Conservation (phyloP, 495 filamentous ascomycete species). For the Immersiella caudata region DNA sequence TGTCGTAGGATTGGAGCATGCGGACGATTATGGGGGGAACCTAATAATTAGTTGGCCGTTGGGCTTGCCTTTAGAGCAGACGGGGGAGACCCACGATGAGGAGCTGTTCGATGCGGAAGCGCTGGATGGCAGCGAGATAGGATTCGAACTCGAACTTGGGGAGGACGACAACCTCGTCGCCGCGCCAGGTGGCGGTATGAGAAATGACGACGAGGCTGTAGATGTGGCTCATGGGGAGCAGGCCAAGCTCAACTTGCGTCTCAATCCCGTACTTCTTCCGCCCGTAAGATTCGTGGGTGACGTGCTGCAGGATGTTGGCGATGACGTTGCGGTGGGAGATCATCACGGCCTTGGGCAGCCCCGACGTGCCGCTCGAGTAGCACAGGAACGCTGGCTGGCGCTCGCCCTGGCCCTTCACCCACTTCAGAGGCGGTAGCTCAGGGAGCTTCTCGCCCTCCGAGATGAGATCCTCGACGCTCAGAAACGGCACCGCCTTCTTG, state of each 20-base stretch:
- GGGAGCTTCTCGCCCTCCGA: constrained; percentile 62
- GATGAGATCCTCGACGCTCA: constrained; percentile 71
- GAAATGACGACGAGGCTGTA: constrained; percentile 80
- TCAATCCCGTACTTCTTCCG: constrained; percentile 43
- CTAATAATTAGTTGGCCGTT: constrained; percentile 34
- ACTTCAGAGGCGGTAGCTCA: constrained; percentile 64
- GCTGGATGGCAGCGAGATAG: constrained; percentile 68
- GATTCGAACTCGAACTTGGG: constrained; percentile 81
- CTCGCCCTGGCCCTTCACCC: constrained; percentile 73
- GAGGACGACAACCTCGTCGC: constrained; percentile 79
- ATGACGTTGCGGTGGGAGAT: constrained; percentile 90
- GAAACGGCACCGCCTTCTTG: constrained; percentile 58
- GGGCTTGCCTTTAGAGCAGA: not conserved
- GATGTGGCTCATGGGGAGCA: constrained; percentile 86
- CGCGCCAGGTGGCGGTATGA: constrained; percentile 69
- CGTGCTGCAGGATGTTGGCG: constrained; percentile 72
- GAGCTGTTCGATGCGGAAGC: constrained; percentile 69
- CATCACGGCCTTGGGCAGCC: constrained; percentile 92
- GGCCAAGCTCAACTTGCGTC: constrained; percentile 67
- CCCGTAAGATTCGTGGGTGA: constrained; percentile 54
- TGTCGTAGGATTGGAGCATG: constrained; percentile 67
- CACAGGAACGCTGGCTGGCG: constrained; percentile 81
- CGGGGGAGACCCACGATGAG: constrained; percentile 55
- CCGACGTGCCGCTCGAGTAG: constrained; percentile 89
- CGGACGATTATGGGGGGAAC: constrained; percentile 87